Percentiles rank a stretch among this genome's conserved stretches.
Conservation (phyloP, 805 yeast species). For the Priceomyces medius region DNA sequence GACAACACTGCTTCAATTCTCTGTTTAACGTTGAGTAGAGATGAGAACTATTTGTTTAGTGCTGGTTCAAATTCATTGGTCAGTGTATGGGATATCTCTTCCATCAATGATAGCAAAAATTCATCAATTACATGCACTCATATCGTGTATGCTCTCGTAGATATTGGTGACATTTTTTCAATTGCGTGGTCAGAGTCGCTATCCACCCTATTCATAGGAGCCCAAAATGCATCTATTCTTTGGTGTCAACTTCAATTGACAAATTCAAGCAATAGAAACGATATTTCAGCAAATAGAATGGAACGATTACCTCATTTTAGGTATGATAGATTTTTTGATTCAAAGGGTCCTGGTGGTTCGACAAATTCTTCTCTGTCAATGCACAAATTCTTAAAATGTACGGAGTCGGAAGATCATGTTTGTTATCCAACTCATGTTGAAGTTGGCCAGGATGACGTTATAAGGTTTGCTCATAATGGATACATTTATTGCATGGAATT, state of each 20-base stretch:
- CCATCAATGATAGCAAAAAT: constrained; percentile 12
- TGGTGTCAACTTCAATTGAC: constrained; percentile 50
- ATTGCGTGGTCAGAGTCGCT: constrained; percentile 62
- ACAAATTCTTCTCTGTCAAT: constrained; percentile 28
- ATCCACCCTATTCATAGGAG: constrained; percentile 74
- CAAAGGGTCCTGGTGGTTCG: constrained; percentile 78
- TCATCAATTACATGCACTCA: constrained; percentile 43
- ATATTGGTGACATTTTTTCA: constrained; percentile 92
- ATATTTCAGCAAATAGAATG: constrained; percentile 5
- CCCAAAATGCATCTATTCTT: constrained; percentile 86
- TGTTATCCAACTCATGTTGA: constrained; percentile 48
- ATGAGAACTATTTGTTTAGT: constrained; percentile 64
- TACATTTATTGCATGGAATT: constrained; percentile 72
- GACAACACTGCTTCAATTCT: constrained; percentile 78
- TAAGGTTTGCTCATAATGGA: constrained; percentile 88
- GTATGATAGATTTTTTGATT: constrained; percentile 85
- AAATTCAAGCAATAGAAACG: neutral
- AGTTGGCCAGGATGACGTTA: constrained; percentile 62
- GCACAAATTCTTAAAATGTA: constrained; percentile 19
- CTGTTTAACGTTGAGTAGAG: constrained; percentile 56
- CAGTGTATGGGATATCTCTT: constrained; percentile 73
- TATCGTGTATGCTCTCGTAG: constrained; percentile 79
- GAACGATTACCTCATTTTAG: constrained; percentile 54
- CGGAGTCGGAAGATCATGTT: constrained; percentile 10
- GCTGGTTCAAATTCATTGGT: constrained; percentile 91